Evolutionary conservation across 2,329 filamentous ascomycete genomes (phyloP).

Genomic region (Talaromyces sp.): DNA sequence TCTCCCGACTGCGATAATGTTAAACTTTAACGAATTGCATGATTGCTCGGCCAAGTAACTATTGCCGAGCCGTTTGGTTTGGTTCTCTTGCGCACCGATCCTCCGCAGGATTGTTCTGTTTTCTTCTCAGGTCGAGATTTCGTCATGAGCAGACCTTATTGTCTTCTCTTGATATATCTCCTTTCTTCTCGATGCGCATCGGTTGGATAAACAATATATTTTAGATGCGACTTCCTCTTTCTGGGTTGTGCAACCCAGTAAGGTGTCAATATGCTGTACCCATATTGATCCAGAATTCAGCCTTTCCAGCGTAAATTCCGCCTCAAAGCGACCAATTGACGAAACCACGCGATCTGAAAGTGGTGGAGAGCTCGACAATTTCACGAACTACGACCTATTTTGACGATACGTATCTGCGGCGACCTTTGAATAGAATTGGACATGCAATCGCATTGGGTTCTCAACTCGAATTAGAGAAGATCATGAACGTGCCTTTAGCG

Average conservation of each 20-base stretch:
- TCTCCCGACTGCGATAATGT: background rate
- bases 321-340: background rate
- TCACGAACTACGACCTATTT: background rate
- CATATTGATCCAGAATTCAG: background rate
- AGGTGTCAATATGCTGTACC: background rate
- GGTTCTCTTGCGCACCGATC: background rate
- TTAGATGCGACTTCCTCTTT: background rate
- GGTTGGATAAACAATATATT: background rate
- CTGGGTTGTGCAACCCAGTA: constrained; percentile 1
- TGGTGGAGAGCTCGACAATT: background rate
- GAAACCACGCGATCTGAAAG: background rate
- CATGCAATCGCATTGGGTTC: background rate
- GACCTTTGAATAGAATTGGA: background rate
- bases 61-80: background rate
- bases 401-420: background rate
- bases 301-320: background rate
- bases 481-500: background rate
- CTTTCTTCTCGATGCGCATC: background rate
- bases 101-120: background rate
- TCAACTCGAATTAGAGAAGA: background rate
- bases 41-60: background rate
- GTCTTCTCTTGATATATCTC: background rate
- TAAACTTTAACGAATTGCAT: background rate
- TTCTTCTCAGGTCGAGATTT: background rate
- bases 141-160: background rate